Percentiles rank a stretch among this genome's conserved stretches.
These are phyloP conservation scores for Mycogone perniciosa DNA, from an alignment of 2,329 filamentous ascomycete genomes.

Conservation along the genomic window DNA sequence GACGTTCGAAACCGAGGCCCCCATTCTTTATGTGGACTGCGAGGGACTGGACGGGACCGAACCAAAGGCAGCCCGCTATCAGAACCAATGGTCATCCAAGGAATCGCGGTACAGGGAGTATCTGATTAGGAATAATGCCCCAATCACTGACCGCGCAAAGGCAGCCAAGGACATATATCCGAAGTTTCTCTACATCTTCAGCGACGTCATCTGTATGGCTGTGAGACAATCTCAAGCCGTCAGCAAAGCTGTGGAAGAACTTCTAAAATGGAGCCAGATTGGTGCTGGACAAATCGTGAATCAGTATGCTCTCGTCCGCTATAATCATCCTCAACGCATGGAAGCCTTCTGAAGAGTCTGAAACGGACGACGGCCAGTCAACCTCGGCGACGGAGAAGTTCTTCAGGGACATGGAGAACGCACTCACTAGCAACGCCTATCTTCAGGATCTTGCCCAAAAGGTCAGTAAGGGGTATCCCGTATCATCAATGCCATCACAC, in stretches of 20 bases:
- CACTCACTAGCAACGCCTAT: not conserved
- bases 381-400: too few species aligned
- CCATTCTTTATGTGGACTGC: not conserved
- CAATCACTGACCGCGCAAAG: not conserved
- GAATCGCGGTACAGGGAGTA: not conserved
- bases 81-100: not conserved
- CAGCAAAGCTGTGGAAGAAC: not conserved
- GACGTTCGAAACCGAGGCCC: not conserved
- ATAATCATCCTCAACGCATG: not conserved
- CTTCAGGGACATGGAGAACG: too few species aligned
- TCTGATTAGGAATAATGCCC: not conserved
- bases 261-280: not conserved
- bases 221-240: not conserved
- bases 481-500: too few species aligned
- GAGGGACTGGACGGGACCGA: conserved; percentile 2
- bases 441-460: not conserved
- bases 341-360: not conserved
- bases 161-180: conserved; percentile 2
- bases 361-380: too few species aligned
- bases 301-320: not conserved
- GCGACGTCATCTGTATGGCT: conserved; percentile 3
- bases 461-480: not conserved
- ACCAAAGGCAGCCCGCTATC: conserved; percentile 1
- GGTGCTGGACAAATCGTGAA: not conserved
- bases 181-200: conserved; percentile 4